Base-by-base conservation (phyloP, 257 asterid species). In the Scutellaria galericulata region DNA sequence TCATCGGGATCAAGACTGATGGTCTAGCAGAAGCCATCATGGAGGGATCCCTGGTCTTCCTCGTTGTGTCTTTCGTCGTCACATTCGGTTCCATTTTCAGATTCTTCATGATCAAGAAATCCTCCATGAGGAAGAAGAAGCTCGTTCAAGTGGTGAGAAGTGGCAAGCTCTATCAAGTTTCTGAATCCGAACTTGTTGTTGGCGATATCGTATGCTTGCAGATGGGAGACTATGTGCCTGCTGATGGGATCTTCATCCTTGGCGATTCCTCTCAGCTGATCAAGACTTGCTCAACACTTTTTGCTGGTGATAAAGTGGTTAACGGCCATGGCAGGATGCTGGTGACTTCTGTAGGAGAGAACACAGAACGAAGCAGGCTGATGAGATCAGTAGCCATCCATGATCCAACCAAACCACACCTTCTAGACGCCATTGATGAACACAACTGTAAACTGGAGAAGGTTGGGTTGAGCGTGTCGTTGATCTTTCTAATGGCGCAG, bases 331-430 rank as follows among this genome's bases (percentile, higher is more conserved):
- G 84, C 53, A 66, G 71, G 0, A 73, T 76, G 78, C 72, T 84
- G 0, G 89, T 84, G 59, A 80, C 82, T 4, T 65, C 86, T 3
- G 85, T 84, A 5, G 89, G 86, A 0, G 70, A 72, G 18, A 77
- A 72, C 62, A 84, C 82, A 0, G 86, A 84, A 72, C 79, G 80
- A 64, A 70, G 47, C 63, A 82, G 51, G 42, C 63, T 84, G 37
- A 47, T 79, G 6, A 35, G 45, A 27, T 14, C 37, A 11, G 56
- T 41, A 12, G 35, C 7, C 41, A 24, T 0, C 27, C 37, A 1
- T 31, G 55, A 13, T 9, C 45, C 56, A 53, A 24, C 2, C 2
- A 53, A 22, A 9, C 14, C 73, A 10, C 74, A 73, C 27, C 15
- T 42, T 9, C 65, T 73, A 0, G 77, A 73, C n/a, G 64, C 72